Percentiles rank a stretch among this genome's conserved stretches.
Evolutionary conservation across 192 early-diverging fungal species (phyloP).

Genomic region (Linnemannia elongata): DNA sequence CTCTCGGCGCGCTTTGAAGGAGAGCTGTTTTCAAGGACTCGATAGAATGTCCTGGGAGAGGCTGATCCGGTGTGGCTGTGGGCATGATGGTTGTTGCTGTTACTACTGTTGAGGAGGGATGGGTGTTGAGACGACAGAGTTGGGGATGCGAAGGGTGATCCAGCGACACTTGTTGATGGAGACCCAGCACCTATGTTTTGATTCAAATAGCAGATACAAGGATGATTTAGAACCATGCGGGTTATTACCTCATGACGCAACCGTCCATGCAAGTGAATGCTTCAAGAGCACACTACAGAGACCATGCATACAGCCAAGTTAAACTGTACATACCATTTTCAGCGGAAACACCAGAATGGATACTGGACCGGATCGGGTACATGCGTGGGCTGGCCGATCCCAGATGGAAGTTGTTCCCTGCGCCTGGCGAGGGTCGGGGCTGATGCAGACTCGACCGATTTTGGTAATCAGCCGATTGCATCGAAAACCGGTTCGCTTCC

Average conservation of each 20-base stretch:
- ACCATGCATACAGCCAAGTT: background rate
- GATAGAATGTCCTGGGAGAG: conserved; percentile 39
- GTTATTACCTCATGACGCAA: background rate
- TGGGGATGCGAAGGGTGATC: conserved; percentile 43
- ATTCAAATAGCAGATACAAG: background rate
- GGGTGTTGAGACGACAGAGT: conserved; percentile 17
- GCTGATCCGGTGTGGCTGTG: conserved; percentile 4
- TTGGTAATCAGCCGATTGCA: conserved; percentile 30
- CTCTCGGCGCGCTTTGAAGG: conserved; percentile 27
- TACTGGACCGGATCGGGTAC: conserved; percentile 29
- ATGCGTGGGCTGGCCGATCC: conserved; percentile 21
- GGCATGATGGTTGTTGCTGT: background rate
- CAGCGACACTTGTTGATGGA: conserved; percentile 28
- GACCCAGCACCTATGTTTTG: conserved; percentile 17
- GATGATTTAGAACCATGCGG: background rate
- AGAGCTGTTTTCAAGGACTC: conserved; percentile 11
- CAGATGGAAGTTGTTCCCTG: background rate
- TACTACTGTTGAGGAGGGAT: background rate
- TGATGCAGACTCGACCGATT: conserved; percentile 38
- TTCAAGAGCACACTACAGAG: background rate
- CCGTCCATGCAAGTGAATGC: too few relatives aligned
- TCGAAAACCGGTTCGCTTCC: conserved; percentile 24
- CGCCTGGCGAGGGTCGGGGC: background rate
- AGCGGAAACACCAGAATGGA: conserved; percentile 19
- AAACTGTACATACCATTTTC: conserved; percentile 32